Evolutionary conservation across 2,329 filamentous ascomycete species (phyloP).

Genomic region (Stachybotrys echinatus): DNA sequence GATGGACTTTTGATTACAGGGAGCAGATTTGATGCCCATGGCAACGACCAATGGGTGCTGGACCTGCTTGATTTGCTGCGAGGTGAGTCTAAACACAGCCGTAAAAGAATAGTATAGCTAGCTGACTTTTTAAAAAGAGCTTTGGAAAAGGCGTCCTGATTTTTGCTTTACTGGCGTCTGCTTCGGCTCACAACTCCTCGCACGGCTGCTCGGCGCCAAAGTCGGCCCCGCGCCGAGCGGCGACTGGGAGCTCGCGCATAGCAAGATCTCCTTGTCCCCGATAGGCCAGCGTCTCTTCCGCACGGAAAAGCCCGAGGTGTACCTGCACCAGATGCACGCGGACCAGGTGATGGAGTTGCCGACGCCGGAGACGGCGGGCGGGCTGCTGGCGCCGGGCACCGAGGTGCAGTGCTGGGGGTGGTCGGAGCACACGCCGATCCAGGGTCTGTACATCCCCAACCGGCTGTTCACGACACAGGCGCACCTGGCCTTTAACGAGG

Average conservation of each 20-base stretch:
- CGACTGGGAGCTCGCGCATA: conserved; percentile 69
- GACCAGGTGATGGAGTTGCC: conserved; percentile 65
- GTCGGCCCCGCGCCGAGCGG: conserved; percentile 60
- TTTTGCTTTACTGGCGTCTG: conserved; percentile 67
- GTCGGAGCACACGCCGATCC: conserved; percentile 61
- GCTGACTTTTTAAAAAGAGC: conserved; percentile 21
- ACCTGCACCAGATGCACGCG: conserved; percentile 75
- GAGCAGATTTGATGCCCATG: conserved; percentile 64
- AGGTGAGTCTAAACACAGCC: conserved; percentile 23
- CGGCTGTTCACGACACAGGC: conserved; percentile 71
- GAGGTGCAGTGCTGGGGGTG: conserved; percentile 54
- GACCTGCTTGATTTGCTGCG: conserved; percentile 56
- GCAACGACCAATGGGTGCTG: conserved; percentile 67
- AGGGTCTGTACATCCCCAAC: conserved; percentile 65
- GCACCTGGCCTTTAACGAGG: conserved; percentile 69
- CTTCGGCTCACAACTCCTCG: conserved; percentile 77
- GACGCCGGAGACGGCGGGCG: conserved; percentile 34
- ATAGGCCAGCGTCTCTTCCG: conserved; percentile 66
- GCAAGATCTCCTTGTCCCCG: conserved; percentile 56
- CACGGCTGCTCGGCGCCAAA: conserved; percentile 62
- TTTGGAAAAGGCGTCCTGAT: conserved; percentile 45
- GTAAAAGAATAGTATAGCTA: neutral
- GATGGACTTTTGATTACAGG: conserved; percentile 74
- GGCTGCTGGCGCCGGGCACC: conserved; percentile 29
- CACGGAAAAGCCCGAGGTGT: conserved; percentile 40